Base-by-base conservation (phyloP, 2,329 filamentous ascomycete genomes). In the Chrysoporthe austroafricana region DNA sequence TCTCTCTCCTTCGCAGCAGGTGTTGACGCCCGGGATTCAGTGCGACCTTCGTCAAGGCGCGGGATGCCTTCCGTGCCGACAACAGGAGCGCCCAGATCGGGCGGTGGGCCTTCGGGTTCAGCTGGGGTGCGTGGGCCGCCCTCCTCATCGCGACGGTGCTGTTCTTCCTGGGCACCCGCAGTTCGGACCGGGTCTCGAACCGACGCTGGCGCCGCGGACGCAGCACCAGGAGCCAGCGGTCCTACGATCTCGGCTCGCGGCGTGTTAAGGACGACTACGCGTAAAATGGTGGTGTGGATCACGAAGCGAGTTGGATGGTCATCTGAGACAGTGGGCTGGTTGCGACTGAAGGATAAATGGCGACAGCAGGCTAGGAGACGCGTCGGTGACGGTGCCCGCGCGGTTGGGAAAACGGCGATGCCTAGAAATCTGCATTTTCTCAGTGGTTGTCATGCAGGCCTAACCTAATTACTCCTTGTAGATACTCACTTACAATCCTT, bases 261-360 rank as follows among this genome's bases (percentile, higher is more conserved):
- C 83, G 88, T 14, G 88, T 91, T 73, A 92, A 92, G 84, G 89
- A 91, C 36, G 88, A 91, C 70, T 92, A 91, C 75, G 82, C 84
- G 58, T 89, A 81, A 26, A 26, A 26, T 26, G 81, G 57, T 62
- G 68, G 54, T 69, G 42, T 6, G 21, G 46, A 57, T 18, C 8
- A 18, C 34, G 54, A 39, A 4, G 21, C 50, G 21, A 21, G 9
- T 14, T 21, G 26, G 9, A 13, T 6, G 26, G 4, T 54, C 5
- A 39, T 39, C 36, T 39, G 36, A 39, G 36, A 39, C 9, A 39
- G 9, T 6, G 5, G 36, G 9, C 36, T 39, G 36, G 36, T 39
- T 39, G 36, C 36, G 36, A 39, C 36, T 39, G 36, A 39, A 9
- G 36, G 36, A 39, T 39, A 39, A 39, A 1, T 39, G 9, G 9